phyloP scores from a whole-genome alignment of 139 green algal genomes.

The Axilococcus clingmanii region DNA sequence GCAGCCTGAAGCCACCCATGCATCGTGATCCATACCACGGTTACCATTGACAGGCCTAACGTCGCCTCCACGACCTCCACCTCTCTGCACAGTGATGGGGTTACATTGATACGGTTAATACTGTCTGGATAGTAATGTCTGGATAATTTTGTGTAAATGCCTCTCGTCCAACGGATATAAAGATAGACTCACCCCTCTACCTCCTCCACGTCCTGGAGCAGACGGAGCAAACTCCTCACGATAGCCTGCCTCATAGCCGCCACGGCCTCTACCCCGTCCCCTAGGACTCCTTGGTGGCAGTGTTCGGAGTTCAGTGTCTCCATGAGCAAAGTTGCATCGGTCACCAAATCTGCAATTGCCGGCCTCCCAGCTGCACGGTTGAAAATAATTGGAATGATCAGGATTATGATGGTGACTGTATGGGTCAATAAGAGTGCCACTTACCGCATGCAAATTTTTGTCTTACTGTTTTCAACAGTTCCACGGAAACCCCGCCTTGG shows the following conservation, averaged over 20 bases:
- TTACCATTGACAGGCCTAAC: background rate
- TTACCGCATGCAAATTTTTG: slow-evolving; percentile 73
- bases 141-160: no score
- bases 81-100: no score
- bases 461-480: slow-evolving; percentile 77
- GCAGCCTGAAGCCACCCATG: slow-evolving; percentile 40
- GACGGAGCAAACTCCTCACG: background rate
- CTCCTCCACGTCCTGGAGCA: background rate
- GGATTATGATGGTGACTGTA: background rate
- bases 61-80: background rate
- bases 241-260: background rate
- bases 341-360: slow-evolving; percentile 85
- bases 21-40: slow-evolving; percentile 24
- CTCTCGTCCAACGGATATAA: no score
- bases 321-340: slow-evolving; percentile 92
- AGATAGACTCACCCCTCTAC: background rate
- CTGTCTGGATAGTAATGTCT: no score
- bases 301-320: slow-evolving; percentile 74
- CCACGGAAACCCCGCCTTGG: slow-evolving; percentile 52
- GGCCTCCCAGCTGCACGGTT: slow-evolving; percentile 56
- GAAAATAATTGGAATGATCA: background rate
- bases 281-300: slow-evolving; percentile 30
- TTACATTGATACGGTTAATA: no score
- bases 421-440: slow-evolving; percentile 3
- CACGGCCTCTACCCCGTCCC: slow-evolving; percentile 1